These are phyloP conservation scores for Tulasnella sp. DNA, from an alignment of 768 basidiomycete genomes.

Conservation along the genomic window DNA sequence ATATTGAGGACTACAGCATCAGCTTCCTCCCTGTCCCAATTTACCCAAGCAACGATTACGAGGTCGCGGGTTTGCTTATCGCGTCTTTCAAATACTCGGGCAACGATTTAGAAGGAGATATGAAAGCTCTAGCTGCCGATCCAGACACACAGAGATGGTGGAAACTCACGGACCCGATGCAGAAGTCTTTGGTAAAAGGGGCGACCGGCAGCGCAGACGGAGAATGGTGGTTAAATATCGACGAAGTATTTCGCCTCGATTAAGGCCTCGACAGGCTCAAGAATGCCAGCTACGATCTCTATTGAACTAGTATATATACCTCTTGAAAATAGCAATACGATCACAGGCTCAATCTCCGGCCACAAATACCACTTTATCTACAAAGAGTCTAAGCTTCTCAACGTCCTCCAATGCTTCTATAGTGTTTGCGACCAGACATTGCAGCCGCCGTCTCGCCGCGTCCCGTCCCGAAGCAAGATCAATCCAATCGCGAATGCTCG, in stretches of 20 bases:
- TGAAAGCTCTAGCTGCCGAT: slow-evolving; percentile 55
- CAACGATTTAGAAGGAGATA: slow-evolving; percentile 54
- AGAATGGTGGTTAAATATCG: slow-evolving; percentile 56
- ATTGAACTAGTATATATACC: not conserved
- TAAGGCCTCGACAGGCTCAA: not conserved
- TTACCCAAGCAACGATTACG: slow-evolving; percentile 10
- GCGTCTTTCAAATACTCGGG: slow-evolving; percentile 75
- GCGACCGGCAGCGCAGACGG: slow-evolving; percentile 61
- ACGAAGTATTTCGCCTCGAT: slow-evolving; percentile 69
- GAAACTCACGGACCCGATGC: slow-evolving; percentile 68
- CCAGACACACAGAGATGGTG: slow-evolving; percentile 71
- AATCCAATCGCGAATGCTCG: not conserved
- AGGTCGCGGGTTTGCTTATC: slow-evolving; percentile 45
- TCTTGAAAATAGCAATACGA: not conserved
- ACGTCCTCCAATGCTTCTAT: not conserved
- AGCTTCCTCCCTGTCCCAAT: slow-evolving; percentile 46
- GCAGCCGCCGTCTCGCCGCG: not conserved
- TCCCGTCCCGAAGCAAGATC: not conserved
- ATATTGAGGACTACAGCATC: slow-evolving; percentile 72
- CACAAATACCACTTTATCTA: not conserved
- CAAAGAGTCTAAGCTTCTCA: not conserved
- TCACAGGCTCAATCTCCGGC: not conserved
- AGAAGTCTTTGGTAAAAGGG: slow-evolving; percentile 63
- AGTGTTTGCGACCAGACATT: not conserved
- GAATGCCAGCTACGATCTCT: not conserved